These are phyloP conservation scores for Skeletonema costatum DNA, from an alignment of 108 stramenopile species.

Conservation along the genomic window DNA sequence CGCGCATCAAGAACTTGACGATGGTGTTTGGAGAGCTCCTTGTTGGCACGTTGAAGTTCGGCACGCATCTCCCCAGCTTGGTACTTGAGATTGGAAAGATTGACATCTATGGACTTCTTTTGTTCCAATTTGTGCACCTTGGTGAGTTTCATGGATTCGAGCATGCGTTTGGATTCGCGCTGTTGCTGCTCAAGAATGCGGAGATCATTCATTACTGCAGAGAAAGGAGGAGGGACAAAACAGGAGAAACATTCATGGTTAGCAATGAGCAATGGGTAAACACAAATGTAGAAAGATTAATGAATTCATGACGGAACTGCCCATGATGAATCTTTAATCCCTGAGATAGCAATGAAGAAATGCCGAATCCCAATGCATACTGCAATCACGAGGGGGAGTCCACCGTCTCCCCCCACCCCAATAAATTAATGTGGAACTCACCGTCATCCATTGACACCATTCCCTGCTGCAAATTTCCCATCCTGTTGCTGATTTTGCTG, in stretches of 20 bases:
- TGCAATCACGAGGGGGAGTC: background rate
- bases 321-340: background rate
- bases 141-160: conserved; percentile 53
- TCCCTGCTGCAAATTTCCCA: conserved; percentile 26
- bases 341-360: background rate
- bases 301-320: background rate
- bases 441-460: conserved; percentile 58
- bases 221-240: background rate
- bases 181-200: conserved; percentile 83
- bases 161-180: conserved; percentile 73
- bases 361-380: background rate
- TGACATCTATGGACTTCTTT: conserved; percentile 51
- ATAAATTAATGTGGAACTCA: conserved; percentile 11
- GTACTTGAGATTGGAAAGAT: conserved; percentile 71
- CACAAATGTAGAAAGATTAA: background rate
- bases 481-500: conserved; percentile 28
- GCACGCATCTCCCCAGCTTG: conserved; percentile 70
- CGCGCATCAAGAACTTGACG: conserved; percentile 56
- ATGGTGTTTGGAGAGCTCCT: conserved; percentile 55
- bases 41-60: conserved; percentile 53
- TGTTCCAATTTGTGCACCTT: conserved; percentile 66
- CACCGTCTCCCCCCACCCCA: background rate
- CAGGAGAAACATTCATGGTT: background rate
- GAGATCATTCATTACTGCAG: conserved; percentile 75
- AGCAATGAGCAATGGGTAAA: background rate